These are phyloP conservation scores for Helichrysum umbraculigerum DNA, from an alignment of 129 eudicot genomes.

Conservation along the genomic window DNA sequence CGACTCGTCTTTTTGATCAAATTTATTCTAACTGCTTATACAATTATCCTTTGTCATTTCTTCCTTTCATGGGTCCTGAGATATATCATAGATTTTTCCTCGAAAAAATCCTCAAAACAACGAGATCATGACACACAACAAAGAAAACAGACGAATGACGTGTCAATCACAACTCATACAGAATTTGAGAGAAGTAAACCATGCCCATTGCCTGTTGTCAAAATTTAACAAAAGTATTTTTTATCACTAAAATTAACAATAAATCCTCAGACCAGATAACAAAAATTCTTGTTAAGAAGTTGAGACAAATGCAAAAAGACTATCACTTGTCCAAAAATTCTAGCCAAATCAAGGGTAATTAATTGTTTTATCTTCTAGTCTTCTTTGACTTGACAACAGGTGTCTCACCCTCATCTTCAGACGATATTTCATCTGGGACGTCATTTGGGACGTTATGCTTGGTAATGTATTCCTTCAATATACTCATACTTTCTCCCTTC, in stretches of 20 bases:
- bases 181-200: no score
- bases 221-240: no score
- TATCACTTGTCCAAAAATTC: neutral
- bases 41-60: no score
- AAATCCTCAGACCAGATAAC: neutral
- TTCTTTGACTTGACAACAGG: conserved; percentile 62
- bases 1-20: no score
- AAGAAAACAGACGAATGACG: no score
- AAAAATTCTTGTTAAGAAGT: neutral
- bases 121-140: no score
- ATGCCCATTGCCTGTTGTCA: no score
- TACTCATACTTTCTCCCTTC: conserved; percentile 77
- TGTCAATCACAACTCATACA: no score
- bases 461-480: conserved; percentile 78
- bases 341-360: neutral
- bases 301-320: neutral
- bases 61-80: no score
- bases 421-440: conserved; percentile 78
- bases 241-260: neutral
- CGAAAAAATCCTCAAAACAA: no score
- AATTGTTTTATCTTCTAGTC: conserved; percentile 24
- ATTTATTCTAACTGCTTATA: no score
- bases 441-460: conserved; percentile 77
- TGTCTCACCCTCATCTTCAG: conserved; percentile 66
- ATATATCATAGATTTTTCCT: no score